A percentile compares a stretch with the other conserved stretches of the same genome.
Conservation (phyloP, 2,329 filamentous ascomycete species). For the Geosmithia flava region DNA sequence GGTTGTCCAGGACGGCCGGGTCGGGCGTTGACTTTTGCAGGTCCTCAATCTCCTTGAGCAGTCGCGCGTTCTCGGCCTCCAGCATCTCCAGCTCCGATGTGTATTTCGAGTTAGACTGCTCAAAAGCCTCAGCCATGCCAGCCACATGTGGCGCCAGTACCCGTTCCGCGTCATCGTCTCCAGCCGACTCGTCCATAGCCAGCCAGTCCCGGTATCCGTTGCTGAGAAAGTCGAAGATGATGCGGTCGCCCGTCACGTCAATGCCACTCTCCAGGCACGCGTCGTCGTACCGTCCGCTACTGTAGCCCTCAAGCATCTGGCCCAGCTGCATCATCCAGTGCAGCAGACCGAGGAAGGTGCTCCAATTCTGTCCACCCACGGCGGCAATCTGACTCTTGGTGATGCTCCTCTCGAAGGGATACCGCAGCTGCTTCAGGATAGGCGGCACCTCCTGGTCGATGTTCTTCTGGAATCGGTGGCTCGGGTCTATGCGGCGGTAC, state of each 20-base stretch:
- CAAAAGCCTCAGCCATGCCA: slow-evolving; percentile 79
- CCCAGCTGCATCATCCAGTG: slow-evolving; percentile 99
- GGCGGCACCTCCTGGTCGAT: slow-evolving; percentile 93
- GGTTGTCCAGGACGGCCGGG: slow-evolving; percentile 71
- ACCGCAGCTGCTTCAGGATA: slow-evolving; percentile 83
- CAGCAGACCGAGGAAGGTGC: slow-evolving; percentile 80
- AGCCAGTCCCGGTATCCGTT: slow-evolving; percentile 90
- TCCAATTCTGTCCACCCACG: slow-evolving; percentile 95
- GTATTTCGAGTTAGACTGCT: slow-evolving; percentile 73
- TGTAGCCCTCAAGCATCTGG: slow-evolving; percentile 82
- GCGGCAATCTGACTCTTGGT: slow-evolving; percentile 93
- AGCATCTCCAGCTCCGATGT: slow-evolving; percentile 72
- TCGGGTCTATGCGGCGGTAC: slow-evolving; percentile 90
- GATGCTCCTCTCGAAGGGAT: slow-evolving; percentile 90
- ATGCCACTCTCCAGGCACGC: slow-evolving; percentile 79
- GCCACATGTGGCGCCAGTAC: slow-evolving; percentile 75
- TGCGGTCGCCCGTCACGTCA: slow-evolving; percentile 79
- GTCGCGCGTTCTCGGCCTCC: slow-evolving; percentile 70
- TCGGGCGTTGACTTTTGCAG: slow-evolving; percentile 79
- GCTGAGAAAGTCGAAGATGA: slow-evolving; percentile 88
- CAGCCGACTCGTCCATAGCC: slow-evolving; percentile 78
- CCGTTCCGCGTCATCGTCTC: slow-evolving; percentile 70
- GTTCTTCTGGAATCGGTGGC: slow-evolving; percentile 83
- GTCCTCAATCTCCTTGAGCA: slow-evolving; percentile 79
- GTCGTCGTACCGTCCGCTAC: slow-evolving; percentile 70